Percentiles rank a stretch among this genome's conserved stretches.
phyloP scores from a whole-genome alignment of 306 rosid species.

The Fragaria vesca region DNA sequence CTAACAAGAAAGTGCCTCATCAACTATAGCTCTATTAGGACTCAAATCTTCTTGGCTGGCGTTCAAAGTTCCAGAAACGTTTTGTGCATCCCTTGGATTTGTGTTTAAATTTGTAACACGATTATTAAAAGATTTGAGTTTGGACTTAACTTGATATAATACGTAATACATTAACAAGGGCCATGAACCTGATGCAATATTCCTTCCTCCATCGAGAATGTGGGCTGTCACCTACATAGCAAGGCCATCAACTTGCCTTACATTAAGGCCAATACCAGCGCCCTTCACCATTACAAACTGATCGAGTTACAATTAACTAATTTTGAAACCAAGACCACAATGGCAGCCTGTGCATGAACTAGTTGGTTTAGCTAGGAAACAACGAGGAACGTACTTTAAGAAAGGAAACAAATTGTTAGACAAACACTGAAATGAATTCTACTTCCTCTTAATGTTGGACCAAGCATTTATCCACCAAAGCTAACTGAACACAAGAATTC shows the following conservation, averaged over 20 bases:
- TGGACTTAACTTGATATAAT: too few relatives aligned
- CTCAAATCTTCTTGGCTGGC: too few relatives aligned
- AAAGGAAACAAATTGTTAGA: not conserved
- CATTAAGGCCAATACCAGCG: not conserved
- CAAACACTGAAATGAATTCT: not conserved
- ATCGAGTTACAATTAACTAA: not conserved
- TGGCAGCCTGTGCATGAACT: not conserved
- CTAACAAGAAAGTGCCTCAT: too few relatives aligned
- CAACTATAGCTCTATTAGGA: too few relatives aligned
- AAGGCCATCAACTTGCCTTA: not conserved
- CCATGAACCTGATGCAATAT: not conserved
- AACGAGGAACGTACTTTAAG: not conserved
- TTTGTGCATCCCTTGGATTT: too few relatives aligned
- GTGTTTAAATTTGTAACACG: not conserved
- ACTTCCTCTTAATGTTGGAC: not conserved
- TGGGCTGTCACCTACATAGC: not conserved
- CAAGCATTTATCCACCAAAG: not conserved
- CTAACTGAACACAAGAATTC: not conserved
- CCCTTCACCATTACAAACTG: not conserved
- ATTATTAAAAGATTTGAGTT: too few relatives aligned
- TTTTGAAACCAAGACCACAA: conserved; percentile 8
- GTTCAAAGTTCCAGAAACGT: too few relatives aligned
- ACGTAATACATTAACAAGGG: too few relatives aligned
- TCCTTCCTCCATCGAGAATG: not conserved
- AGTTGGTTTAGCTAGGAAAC: not conserved